phyloP scores from a whole-genome alignment of 192 early-diverging fungal genomes.

The Kickxella alabastrina region DNA sequence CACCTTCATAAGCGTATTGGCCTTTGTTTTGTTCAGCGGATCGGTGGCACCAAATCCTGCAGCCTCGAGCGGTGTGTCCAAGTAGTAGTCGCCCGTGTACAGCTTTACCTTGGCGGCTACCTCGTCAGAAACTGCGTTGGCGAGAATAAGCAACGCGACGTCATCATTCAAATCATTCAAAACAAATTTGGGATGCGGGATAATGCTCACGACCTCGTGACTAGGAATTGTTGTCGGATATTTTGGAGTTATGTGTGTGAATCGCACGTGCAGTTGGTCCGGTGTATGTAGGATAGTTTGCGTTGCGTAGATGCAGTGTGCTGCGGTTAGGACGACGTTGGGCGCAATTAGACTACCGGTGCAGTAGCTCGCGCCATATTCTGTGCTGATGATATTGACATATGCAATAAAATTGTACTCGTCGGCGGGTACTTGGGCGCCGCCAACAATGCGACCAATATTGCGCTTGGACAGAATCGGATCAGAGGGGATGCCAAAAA shows the following conservation, averaged over 20 bases:
- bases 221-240: conserved; percentile 12
- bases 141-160: conserved; percentile 36
- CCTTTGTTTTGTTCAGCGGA: background rate
- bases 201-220: conserved; percentile 15
- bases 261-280: conserved; percentile 19
- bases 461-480: too few species aligned
- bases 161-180: conserved; percentile 25
- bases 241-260: conserved; percentile 21
- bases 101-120: conserved; percentile 15
- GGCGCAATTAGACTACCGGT: conserved; percentile 44
- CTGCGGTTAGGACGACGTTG: conserved; percentile 49
- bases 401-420: conserved; percentile 38
- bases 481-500: too few species aligned
- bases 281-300: conserved; percentile 4
- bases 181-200: conserved; percentile 25
- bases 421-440: conserved; percentile 5
- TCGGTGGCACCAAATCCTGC: conserved; percentile 44
- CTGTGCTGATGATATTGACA: conserved; percentile 11
- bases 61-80: conserved; percentile 20
- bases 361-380: conserved; percentile 18
- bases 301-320: conserved; percentile 30
- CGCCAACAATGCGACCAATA: too few species aligned
- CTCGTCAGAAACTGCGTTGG: conserved; percentile 6
- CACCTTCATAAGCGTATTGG: conserved; percentile 30
- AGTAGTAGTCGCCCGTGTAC: conserved; percentile 14